A percentile compares a stretch with the other conserved stretches of the same genome.
These are phyloP conservation scores for Vinca minor DNA, from an alignment of 257 asterid species.

Conservation along the genomic window DNA sequence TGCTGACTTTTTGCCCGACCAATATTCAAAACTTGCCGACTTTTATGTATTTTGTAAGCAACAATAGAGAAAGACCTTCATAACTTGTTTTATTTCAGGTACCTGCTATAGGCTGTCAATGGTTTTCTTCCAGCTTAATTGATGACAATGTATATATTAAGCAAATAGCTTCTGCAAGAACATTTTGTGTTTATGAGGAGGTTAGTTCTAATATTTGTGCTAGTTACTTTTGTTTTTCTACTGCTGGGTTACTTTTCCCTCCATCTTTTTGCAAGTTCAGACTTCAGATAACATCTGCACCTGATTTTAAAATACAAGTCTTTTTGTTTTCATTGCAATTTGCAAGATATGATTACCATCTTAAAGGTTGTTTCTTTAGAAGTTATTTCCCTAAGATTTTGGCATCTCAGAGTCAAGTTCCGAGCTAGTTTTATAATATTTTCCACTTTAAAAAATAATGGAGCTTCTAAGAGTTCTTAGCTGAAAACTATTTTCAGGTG, in stretches of 20 bases:
- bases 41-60: neutral
- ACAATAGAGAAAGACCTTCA: neutral
- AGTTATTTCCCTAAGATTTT: neutral
- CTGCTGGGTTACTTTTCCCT: neutral
- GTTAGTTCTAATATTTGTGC: constrained; percentile 20
- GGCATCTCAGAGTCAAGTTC: neutral
- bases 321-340: constrained; percentile 3
- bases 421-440: neutral
- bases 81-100: constrained; percentile 39
- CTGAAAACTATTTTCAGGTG: constrained; percentile 39
- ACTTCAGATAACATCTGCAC: neutral
- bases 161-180: constrained; percentile 73
- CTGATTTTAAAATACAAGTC: neutral
- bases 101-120: constrained; percentile 73
- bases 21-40: neutral
- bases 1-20: constrained; percentile 1
- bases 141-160: constrained; percentile 43
- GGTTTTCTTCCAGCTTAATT: constrained; percentile 56
- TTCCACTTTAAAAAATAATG: neutral
- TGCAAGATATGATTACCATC: neutral
- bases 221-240: neutral
- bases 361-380: neutral
- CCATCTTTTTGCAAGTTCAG: neutral
- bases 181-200: constrained; percentile 89
- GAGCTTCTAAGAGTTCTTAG: constrained; percentile 14